These are phyloP conservation scores for Peniophora sp. DNA, from an alignment of 1,284 basidiomycete species.

Conservation along the genomic window DNA sequence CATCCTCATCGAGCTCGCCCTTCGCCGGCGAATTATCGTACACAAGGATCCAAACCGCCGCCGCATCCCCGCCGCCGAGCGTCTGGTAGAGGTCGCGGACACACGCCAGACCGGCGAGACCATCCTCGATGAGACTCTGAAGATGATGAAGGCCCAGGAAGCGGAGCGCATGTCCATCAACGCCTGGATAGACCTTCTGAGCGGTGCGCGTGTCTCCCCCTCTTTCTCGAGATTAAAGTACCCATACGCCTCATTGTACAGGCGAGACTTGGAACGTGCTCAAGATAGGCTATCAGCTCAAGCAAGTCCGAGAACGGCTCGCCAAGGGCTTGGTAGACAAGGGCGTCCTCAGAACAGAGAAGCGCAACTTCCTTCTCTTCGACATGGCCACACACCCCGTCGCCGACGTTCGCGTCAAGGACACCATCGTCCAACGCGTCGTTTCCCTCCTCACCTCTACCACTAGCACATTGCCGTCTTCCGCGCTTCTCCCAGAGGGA, in stretches of 20 bases:
- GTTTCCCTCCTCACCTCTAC: constrained; percentile 75
- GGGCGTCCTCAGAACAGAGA: constrained; percentile 93
- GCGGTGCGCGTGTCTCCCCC: constrained; percentile 49
- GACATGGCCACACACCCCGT: constrained; percentile 98
- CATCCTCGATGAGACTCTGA: constrained; percentile 89
- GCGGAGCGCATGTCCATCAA: constrained; percentile 81
- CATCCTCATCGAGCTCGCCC: constrained; percentile 89
- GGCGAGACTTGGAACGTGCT: constrained; percentile 99
- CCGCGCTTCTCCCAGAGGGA: constrained; percentile 69
- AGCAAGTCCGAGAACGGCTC: constrained; percentile 92
- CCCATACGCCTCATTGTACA: constrained; percentile 21
- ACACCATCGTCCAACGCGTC: constrained; percentile 71
- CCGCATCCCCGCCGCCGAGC: constrained; percentile 71
- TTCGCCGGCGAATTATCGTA: constrained; percentile 84
- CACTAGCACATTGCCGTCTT: constrained; percentile 72
- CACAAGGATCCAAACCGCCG: constrained; percentile 78
- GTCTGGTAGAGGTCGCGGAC: constrained; percentile 86
- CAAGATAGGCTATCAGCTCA: constrained; percentile 96
- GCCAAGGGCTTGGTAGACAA: constrained; percentile 98
- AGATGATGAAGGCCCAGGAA: constrained; percentile 81
- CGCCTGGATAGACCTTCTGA: constrained; percentile 89
- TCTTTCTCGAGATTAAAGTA: neutral
- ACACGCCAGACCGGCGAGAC: constrained; percentile 91
- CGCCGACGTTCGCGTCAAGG: constrained; percentile 85
- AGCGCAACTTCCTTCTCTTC: constrained; percentile 94